A percentile compares a stretch with the other conserved stretches of the same genome.
Conservation (phyloP, 2,329 filamentous ascomycete genomes). For the Periconia macrospinosa region DNA sequence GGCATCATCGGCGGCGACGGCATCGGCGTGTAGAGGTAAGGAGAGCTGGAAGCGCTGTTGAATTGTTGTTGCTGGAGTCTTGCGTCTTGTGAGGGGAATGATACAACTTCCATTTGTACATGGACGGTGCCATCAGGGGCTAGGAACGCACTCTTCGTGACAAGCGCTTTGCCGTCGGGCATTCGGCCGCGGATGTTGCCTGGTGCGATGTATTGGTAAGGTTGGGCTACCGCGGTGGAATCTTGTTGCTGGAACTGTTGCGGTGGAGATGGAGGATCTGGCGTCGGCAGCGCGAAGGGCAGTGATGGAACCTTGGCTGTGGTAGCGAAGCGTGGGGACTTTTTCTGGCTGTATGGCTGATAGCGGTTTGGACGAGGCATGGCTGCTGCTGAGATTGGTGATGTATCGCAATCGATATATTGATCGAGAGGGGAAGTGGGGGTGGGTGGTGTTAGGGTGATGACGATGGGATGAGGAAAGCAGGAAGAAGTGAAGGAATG, state of each 20-base stretch:
- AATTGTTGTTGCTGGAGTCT: background rate
- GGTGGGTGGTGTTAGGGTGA: conserved; percentile 6
- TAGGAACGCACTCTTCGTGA: conserved; percentile 1
- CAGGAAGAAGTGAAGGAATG: conserved; percentile 2
- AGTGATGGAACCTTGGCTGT: background rate
- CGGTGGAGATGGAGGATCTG: too few species aligned
- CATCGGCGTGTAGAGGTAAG: background rate
- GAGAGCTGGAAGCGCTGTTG: background rate
- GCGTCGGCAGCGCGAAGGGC: background rate
- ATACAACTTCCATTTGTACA: conserved; percentile 14
- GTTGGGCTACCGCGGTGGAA: background rate
- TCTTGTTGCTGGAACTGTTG: background rate
- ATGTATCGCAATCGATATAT: conserved; percentile 1
- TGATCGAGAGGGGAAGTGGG: background rate
- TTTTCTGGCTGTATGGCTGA: conserved; percentile 6
- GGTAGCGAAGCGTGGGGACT: conserved; percentile 7
- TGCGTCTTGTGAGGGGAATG: conserved; percentile 8
- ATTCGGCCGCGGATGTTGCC: conserved; percentile 4
- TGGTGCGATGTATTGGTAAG: conserved; percentile 5
- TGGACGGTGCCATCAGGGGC: conserved; percentile 12
- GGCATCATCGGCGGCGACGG: background rate
- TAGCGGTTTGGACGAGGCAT: conserved; percentile 16
- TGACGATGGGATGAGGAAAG: conserved; percentile 1
- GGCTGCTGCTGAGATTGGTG: conserved; percentile 8
- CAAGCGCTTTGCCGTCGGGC: background rate